A percentile compares a stretch with the other conserved stretches of the same genome.
These are phyloP conservation scores for thale cress (Arabidopsis thaliana) DNA, from an alignment of 345 rosid genomes.

Conservation along the genomic window TAIR10.1 NC_003071.7:13599001-13599500, in stretches of 20 bases:
- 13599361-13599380: slow-evolving; percentile 38
- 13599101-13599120: slow-evolving; percentile 89
- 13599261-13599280: slow-evolving; percentile 26
- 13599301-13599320: neutral
- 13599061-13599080: slow-evolving; percentile 62
- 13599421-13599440: neutral
- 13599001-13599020: slow-evolving; percentile 77
- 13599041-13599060: slow-evolving; percentile 80
- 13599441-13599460: neutral
- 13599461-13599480: neutral
- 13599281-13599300: neutral
- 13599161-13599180: slow-evolving; percentile 56
- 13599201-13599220: slow-evolving; percentile 74
- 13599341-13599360: slow-evolving; percentile 52
- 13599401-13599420: slow-evolving; percentile 13
- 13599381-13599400: slow-evolving; percentile 50
- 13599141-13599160: slow-evolving; percentile 58
- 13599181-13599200: slow-evolving; percentile 65
- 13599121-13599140: slow-evolving; percentile 64
- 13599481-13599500: slow-evolving; percentile 12
- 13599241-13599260: slow-evolving; percentile 57
- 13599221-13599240: slow-evolving; percentile 51
- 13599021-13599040: slow-evolving; percentile 74
- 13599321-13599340: slow-evolving; percentile 4
- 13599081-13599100: slow-evolving; percentile 65